Percentiles rank a stretch among this genome's conserved stretches.
phyloP scores from a whole-genome alignment of 495 filamentous ascomycete species.

The Aspergillus nanangensis region DNA sequence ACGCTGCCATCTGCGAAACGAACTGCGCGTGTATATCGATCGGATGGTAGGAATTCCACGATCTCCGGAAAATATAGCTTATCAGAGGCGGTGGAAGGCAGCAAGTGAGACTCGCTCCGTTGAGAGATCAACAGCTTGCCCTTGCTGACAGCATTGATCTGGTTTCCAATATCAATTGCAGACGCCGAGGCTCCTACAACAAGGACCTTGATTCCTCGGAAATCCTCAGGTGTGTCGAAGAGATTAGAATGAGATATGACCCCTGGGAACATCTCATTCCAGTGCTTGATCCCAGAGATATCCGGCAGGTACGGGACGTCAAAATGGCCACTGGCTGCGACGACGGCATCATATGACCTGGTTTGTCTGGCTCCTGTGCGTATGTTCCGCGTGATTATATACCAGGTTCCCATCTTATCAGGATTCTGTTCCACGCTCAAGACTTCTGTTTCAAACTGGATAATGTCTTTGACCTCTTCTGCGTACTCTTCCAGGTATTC shows the following conservation, averaged over 20 bases:
- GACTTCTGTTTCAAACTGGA: slow-evolving; percentile 57
- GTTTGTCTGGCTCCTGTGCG: slow-evolving; percentile 27
- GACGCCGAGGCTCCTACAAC: slow-evolving; percentile 77
- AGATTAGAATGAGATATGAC: slow-evolving; percentile 76
- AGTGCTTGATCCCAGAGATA: slow-evolving; percentile 50
- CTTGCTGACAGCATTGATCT: slow-evolving; percentile 55
- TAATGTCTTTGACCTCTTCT: slow-evolving; percentile 49
- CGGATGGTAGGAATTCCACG: slow-evolving; percentile 46
- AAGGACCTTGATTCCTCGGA: slow-evolving; percentile 60
- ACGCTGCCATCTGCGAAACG: slow-evolving; percentile 47
- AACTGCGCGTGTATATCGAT: slow-evolving; percentile 37
- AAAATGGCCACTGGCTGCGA: slow-evolving; percentile 83
- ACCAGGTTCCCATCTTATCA: slow-evolving; percentile 37
- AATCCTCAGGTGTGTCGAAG: slow-evolving; percentile 60
- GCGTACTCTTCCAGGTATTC: slow-evolving; percentile 74
- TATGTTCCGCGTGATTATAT: slow-evolving; percentile 50
- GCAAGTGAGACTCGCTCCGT: slow-evolving; percentile 38
- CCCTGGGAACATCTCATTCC: slow-evolving; percentile 57
- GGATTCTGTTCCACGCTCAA: slow-evolving; percentile 35
- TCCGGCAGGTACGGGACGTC: slow-evolving; percentile 65
- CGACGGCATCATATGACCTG: slow-evolving; percentile 63
- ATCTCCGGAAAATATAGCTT: slow-evolving; percentile 59
- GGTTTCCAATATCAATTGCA: slow-evolving; percentile 72
- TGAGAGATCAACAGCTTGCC: slow-evolving; percentile 51
- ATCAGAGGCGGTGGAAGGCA: slow-evolving; percentile 17